Evolutionary conservation across 108 stramenopile species (phyloP).

Genomic region (Cylindrotheca closterium): DNA sequence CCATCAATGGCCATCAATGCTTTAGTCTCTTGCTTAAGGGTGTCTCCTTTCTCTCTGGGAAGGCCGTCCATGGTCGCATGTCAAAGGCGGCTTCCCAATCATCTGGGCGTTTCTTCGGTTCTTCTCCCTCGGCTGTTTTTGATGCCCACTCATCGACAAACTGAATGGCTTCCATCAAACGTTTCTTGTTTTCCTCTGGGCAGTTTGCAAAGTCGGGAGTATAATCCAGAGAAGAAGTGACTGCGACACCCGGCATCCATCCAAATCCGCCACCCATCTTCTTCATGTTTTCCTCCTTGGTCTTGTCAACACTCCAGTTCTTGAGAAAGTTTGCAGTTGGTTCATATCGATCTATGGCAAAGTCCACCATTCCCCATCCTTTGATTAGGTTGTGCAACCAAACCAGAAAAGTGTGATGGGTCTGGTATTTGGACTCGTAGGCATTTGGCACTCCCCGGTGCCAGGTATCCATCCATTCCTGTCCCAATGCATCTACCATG

Average conservation of each 20-base stretch:
- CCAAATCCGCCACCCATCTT: slow-evolving; percentile 49
- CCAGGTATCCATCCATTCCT: slow-evolving; percentile 70
- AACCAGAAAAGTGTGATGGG: slow-evolving; percentile 70
- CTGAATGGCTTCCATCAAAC: slow-evolving; percentile 57
- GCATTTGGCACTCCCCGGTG: slow-evolving; percentile 76
- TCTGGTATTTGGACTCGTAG: slow-evolving; percentile 39
- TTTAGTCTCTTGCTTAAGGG: too few species aligned
- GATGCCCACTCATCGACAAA: slow-evolving; percentile 55
- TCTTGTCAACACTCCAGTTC: slow-evolving; percentile 54
- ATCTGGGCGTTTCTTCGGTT: slow-evolving; percentile 25
- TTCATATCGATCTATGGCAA: slow-evolving; percentile 71
- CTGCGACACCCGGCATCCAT: slow-evolving; percentile 58
- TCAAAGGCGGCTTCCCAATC: slow-evolving; percentile 78
- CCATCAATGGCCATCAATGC: too few species aligned
- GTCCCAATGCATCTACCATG: slow-evolving; percentile 58
- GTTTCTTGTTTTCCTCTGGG: slow-evolving; percentile 52
- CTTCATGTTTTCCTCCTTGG: slow-evolving; percentile 60
- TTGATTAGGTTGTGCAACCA: slow-evolving; percentile 78
- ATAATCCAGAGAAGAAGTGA: slow-evolving; percentile 57
- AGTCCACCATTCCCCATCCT: slow-evolving; percentile 74
- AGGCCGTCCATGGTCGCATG: slow-evolving; percentile 81
- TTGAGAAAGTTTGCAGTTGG: slow-evolving; percentile 43
- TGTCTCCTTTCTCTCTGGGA: slow-evolving; percentile 58
- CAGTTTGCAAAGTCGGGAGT: slow-evolving; percentile 48
- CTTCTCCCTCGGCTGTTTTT: slow-evolving; percentile 7